Conservation (phyloP, 225 moss, liverwort and hornwort genomes). For the Polytrichum formosum region DNA sequence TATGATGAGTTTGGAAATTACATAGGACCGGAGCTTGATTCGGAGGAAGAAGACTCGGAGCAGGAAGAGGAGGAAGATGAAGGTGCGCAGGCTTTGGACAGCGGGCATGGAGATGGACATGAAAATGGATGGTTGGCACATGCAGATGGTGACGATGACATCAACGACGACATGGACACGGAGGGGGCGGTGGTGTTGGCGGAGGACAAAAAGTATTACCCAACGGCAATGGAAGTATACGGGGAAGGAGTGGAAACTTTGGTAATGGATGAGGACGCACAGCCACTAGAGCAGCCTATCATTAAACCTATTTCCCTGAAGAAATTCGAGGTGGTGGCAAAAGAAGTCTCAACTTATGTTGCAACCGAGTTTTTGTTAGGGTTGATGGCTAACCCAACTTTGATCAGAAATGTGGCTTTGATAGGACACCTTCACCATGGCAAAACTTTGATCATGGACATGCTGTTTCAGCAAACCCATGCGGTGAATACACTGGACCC, state of each 20-base stretch:
- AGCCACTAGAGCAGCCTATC: constrained; percentile 90
- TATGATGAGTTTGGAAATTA: constrained; percentile 99
- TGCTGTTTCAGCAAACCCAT: constrained; percentile 94
- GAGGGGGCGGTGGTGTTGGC: constrained; percentile 92
- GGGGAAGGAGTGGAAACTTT: constrained; percentile 96
- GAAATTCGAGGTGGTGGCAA: constrained; percentile 82
- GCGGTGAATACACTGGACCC: constrained; percentile 83
- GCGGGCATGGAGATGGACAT: constrained; percentile 49
- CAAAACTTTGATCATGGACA: constrained; percentile 94
- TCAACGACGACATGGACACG: constrained; percentile 78
- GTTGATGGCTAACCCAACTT: constrained; percentile 80
- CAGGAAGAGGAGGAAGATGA: constrained; percentile 67
- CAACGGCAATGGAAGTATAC: constrained; percentile 96
- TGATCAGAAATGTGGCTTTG: constrained; percentile 93
- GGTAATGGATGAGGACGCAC: constrained; percentile 99
- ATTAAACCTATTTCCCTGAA: constrained; percentile 88
- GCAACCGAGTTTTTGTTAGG: constrained; percentile 87
- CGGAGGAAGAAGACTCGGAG: constrained; percentile 71
- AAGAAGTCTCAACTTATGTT: constrained; percentile 85
- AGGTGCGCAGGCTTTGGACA: constrained; percentile 35
- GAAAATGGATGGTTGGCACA: constrained; percentile 67
- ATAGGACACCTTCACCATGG: constrained; percentile 93
- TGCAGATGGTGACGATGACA: constrained; percentile 45
- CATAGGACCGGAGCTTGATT: constrained; percentile 90
- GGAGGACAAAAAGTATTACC: constrained; percentile 98